Evolutionary conservation across 495 filamentous ascomycete genomes (phyloP).

Genomic region (Cairneyella variabilis): DNA sequence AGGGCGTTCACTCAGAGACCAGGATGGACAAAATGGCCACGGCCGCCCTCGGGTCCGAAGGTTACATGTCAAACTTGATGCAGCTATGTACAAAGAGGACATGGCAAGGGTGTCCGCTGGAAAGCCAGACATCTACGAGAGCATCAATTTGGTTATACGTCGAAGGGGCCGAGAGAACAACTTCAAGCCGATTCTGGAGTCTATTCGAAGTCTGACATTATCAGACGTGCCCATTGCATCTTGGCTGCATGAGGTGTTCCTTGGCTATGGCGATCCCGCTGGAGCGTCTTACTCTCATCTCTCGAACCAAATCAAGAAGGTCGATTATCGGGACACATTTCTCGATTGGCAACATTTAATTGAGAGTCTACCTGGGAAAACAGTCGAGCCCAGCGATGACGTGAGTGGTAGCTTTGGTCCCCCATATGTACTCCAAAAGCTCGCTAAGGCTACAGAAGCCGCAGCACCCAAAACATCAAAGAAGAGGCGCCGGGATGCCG

Average conservation of each 20-base stretch:
- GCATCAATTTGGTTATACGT: conserved; percentile 82
- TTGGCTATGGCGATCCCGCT: conserved; percentile 91
- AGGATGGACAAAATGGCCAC: conserved; percentile 48
- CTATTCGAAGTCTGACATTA: conserved; percentile 80
- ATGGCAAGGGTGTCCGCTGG: conserved; percentile 57
- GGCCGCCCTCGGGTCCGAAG: conserved; percentile 51
- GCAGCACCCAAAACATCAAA: conserved; percentile 57
- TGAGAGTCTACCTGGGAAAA: conserved; percentile 80
- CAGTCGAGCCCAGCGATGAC: conserved; percentile 69
- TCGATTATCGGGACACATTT: conserved; percentile 94
- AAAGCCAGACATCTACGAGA: conserved; percentile 74
- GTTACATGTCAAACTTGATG: conserved; percentile 79
- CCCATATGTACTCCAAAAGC: conserved; percentile 75
- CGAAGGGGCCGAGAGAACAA: conserved; percentile 91
- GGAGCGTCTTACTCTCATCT: conserved; percentile 82
- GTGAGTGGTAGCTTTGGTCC: conserved; percentile 73
- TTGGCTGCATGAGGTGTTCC: conserved; percentile 95
- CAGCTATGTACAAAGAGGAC: conserved; percentile 75
- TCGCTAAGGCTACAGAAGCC: conserved; percentile 44
- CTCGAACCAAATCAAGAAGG: conserved; percentile 65
- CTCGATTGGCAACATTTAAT: conserved; percentile 92
- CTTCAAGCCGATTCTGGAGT: conserved; percentile 90
- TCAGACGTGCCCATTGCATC: conserved; percentile 82
- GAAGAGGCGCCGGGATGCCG: conserved; percentile 75
- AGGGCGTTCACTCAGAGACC: conserved; percentile 69